These are phyloP conservation scores for Thielaviopsis cerberus DNA, from an alignment of 2,329 filamentous ascomycete species.

Conservation along the genomic window DNA sequence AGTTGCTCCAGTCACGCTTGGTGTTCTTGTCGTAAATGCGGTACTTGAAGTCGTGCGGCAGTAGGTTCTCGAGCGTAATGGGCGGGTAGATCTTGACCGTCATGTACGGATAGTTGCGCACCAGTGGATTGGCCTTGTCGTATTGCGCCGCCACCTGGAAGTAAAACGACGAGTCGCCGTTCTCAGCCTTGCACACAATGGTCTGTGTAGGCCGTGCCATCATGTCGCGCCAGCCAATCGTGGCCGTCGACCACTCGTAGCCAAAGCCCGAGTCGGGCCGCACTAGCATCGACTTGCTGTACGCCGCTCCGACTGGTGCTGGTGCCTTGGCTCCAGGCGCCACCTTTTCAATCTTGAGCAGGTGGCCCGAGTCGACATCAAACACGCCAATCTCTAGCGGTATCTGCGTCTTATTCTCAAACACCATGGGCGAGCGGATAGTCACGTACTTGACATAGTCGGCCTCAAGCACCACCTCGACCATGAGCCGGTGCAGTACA, in stretches of 20 bases:
- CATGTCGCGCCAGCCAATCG: constrained; percentile 82
- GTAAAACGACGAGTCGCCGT: constrained; percentile 88
- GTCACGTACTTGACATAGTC: constrained; percentile 99
- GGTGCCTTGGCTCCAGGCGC: constrained; percentile 77
- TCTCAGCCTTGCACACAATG: constrained; percentile 72
- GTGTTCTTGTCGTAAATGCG: constrained; percentile 97
- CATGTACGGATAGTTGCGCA: constrained; percentile 83
- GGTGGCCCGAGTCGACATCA: constrained; percentile 66
- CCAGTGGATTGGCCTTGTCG: constrained; percentile 67
- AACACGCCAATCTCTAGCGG: constrained; percentile 86
- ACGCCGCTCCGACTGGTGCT: constrained; percentile 80
- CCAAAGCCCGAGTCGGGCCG: constrained; percentile 91
- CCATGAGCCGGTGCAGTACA: constrained; percentile 71
- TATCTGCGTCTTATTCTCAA: constrained; percentile 94
- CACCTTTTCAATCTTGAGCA: constrained; percentile 96
- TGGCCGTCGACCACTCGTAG: constrained; percentile 83
- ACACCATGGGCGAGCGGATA: constrained; percentile 70
- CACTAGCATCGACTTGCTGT: constrained; percentile 70
- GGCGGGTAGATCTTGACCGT: constrained; percentile 78
- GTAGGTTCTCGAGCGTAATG: constrained; percentile 78
- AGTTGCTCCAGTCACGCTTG: constrained; percentile 97
- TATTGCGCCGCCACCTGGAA: constrained; percentile 85
- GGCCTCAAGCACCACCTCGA: constrained; percentile 74
- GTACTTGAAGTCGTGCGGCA: constrained; percentile 98
- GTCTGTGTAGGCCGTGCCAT: constrained; percentile 70